Base-by-base conservation (phyloP, 2,329 filamentous ascomycete species). In the Clarireedia homoeocarpa region DNA sequence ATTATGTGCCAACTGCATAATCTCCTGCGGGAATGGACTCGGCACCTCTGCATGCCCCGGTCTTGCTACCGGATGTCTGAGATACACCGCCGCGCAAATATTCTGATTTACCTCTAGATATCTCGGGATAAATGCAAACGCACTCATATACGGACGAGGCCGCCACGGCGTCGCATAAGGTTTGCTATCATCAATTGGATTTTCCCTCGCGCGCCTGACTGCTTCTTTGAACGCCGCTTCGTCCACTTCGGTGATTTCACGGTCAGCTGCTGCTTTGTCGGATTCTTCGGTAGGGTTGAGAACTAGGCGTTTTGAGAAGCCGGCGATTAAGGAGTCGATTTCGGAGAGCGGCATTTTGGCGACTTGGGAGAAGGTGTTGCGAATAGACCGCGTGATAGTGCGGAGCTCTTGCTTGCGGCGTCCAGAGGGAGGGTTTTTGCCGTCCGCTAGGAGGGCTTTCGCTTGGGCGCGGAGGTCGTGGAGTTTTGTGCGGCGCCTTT, bases 61-160 rank as follows among this genome's bases (percentile, higher is more conserved):
- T 59, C 91, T 80, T 26, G 90, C 94, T 45, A 97, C 92, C 0
- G 94, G 94, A 75, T 99, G 92, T 57, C 94, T 82, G 60, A 99
- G 75, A 71, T 99, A 99, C 42, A 99, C 91, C 10, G 94, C 94
- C 1, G 91, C 86, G 73, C 94, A 99, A 66, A 97, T 88, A 68
- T 91, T 95, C 72, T 95, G 94, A 77, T 97, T 96, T 65, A 99
- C 94, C 75, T 99, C 95, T 59, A 99, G 82, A 72, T 97, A 99
- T 53, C 88, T 79, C 10, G 94, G 94, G 63, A 99, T 91, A 72
- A 96, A 96, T 24, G 91, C 91, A 72, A 99, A 99, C 0, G 91
- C 85, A 51, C 82, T 79, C 88, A 99, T 95, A 73, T 82, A 97
- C 52, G 86, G 80, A 55, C 91, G 81, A 12, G 94, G 94, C 62